Conservation (phyloP, 139 green algal species). For the Auxenochlorella pyrenoidosa region DNA sequence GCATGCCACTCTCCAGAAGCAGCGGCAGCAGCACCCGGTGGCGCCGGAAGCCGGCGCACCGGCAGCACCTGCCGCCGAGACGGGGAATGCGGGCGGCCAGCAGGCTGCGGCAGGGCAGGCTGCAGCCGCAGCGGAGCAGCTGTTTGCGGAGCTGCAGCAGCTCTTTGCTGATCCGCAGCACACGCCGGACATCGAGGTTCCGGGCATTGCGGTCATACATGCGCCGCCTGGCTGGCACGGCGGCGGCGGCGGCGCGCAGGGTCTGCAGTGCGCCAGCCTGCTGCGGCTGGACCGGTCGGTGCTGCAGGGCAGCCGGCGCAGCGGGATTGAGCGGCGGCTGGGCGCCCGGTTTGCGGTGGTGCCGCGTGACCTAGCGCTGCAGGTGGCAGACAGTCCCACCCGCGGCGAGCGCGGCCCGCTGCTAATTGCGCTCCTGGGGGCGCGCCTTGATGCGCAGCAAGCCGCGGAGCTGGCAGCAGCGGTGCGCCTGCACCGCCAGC, state of each 20-base stretch:
- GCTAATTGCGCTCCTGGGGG: neutral
- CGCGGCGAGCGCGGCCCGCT: neutral
- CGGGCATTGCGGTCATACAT: slow-evolving; percentile 58
- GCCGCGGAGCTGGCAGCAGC: neutral
- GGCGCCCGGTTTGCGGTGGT: neutral
- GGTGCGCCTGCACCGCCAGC: neutral
- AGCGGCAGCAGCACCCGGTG: slow-evolving; percentile 12
- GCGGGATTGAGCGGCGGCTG: neutral
- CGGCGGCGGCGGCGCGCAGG: neutral
- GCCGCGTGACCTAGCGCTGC: too few species aligned
- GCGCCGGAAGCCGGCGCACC: neutral
- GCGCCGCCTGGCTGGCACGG: slow-evolving; percentile 31
- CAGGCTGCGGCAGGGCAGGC: neutral
- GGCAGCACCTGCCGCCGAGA: neutral
- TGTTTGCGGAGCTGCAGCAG: neutral
- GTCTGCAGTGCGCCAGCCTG: slow-evolving; percentile 41
- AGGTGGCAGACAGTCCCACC: neutral
- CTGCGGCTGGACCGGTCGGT: slow-evolving; percentile 64
- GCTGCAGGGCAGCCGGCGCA: neutral
- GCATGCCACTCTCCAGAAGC: slow-evolving; percentile 29
- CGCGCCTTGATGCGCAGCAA: neutral
- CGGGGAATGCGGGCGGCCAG: neutral
- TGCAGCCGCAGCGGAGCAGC: neutral
- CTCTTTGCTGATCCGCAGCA: slow-evolving; percentile 41
- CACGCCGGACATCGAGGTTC: slow-evolving; percentile 69